These are phyloP conservation scores for Tardiomyces depauwii DNA, from an alignment of 1,139 yeast species.

Conservation along the genomic window DNA sequence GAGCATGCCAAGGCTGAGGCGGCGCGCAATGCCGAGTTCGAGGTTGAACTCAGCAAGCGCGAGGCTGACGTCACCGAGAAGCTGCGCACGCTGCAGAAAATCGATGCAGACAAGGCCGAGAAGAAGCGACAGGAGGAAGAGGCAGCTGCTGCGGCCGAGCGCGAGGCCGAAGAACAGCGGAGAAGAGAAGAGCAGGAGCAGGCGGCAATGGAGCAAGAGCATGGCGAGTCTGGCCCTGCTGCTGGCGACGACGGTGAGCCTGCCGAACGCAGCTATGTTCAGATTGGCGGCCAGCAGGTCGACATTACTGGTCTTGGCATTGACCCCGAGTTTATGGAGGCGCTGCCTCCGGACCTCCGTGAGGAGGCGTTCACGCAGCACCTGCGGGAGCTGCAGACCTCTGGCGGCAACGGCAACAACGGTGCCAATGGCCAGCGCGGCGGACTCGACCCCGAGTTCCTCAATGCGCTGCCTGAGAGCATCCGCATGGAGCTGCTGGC, in stretches of 20 bases:
- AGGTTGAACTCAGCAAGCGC: slow-evolving; percentile 12
- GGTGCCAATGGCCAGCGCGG: slow-evolving; percentile 23
- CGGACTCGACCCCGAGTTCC: slow-evolving; percentile 61
- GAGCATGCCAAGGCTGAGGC: slow-evolving; percentile 29
- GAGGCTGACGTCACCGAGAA: slow-evolving; percentile 19
- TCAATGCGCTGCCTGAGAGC: slow-evolving; percentile 69
- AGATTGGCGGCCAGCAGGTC: slow-evolving; percentile 68
- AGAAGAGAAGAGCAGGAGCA: slow-evolving; percentile 1
- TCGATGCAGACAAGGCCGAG: slow-evolving; percentile 15
- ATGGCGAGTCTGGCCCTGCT: slow-evolving; percentile 12
- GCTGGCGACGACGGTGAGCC: slow-evolving; percentile 12
- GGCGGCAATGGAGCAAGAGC: slow-evolving; percentile 8
- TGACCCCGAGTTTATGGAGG: slow-evolving; percentile 84
- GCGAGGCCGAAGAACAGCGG: slow-evolving; percentile 18
- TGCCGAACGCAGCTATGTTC: slow-evolving; percentile 48
- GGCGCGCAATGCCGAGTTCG: slow-evolving; percentile 21
- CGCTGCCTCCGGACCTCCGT: slow-evolving; percentile 86
- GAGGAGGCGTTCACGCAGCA: slow-evolving; percentile 90
- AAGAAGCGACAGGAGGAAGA: slow-evolving; percentile 19
- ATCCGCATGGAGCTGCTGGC: slow-evolving; percentile 64
- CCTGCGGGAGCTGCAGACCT: slow-evolving; percentile 42
- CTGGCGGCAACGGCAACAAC: slow-evolving; percentile 29
- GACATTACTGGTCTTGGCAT: slow-evolving; percentile 86
- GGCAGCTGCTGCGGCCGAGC: slow-evolving; percentile 1
- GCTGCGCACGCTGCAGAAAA: slow-evolving; percentile 13